Evolutionary conservation across 495 filamentous ascomycete species (phyloP).

Genomic region (Lasiosphaeris hirsuta): DNA sequence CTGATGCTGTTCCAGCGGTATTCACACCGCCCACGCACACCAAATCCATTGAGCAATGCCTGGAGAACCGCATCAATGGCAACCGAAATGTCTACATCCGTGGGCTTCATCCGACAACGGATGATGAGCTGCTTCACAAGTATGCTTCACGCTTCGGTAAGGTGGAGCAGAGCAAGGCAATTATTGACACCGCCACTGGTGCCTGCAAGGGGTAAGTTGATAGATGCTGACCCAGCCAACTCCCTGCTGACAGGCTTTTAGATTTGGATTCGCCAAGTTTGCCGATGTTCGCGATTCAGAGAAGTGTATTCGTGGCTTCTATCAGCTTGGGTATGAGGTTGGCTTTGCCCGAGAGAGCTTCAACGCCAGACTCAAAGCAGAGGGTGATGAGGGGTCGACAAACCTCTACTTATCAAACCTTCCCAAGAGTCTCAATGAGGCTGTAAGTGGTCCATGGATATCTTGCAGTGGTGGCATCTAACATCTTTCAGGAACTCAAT

Average conservation of each 20-base stretch:
- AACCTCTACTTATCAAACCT: slow-evolving; percentile 98
- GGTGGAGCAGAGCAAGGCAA: slow-evolving; percentile 93
- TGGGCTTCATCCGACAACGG: slow-evolving; percentile 88
- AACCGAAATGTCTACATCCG: slow-evolving; percentile 96
- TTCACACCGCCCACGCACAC: slow-evolving; percentile 70
- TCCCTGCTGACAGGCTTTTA: slow-evolving; percentile 33
- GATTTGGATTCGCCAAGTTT: slow-evolving; percentile 96
- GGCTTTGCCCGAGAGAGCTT: slow-evolving; percentile 96
- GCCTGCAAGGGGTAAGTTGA: slow-evolving; percentile 85
- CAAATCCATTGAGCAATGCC: slow-evolving; percentile 81
- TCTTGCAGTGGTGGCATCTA: too few species aligned
- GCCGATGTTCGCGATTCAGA: slow-evolving; percentile 83
- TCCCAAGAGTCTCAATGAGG: slow-evolving; percentile 83
- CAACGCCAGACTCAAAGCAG: slow-evolving; percentile 90
- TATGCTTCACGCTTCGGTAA: slow-evolving; percentile 86
- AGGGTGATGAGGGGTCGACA: slow-evolving; percentile 80
- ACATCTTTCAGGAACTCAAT: slow-evolving; percentile 48
- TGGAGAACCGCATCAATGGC: slow-evolving; percentile 83
- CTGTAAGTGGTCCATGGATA: slow-evolving; percentile 21
- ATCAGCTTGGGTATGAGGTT: slow-evolving; percentile 89
- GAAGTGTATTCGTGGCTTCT: slow-evolving; percentile 92
- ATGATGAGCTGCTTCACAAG: slow-evolving; percentile 80
- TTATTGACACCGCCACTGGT: slow-evolving; percentile 86
- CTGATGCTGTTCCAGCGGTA: slow-evolving; percentile 82
- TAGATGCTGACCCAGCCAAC: not conserved